Base-by-base conservation (phyloP, 2,329 filamentous ascomycete species). In the Alternaria arbusti region DNA sequence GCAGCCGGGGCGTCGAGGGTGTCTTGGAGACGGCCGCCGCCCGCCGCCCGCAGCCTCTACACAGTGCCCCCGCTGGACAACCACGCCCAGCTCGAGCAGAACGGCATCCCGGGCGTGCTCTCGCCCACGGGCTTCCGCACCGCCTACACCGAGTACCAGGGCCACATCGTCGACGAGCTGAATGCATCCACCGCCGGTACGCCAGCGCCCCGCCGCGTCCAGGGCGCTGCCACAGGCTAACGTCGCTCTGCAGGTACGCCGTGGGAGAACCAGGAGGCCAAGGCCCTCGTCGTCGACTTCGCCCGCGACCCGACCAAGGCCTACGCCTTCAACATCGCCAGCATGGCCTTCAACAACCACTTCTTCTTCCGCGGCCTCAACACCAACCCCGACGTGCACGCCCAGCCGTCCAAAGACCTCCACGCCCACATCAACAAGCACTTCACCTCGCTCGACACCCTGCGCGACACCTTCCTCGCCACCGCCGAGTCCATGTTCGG, bases 401-500 rank as follows among this genome's bases (percentile, higher is more conserved):
- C 75, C 54, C 44, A 61, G 10, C 76, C 76, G 71, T 57, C 70
- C 80, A 51, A 72, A 80, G 69, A 90, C 92, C 69, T 88, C 88
- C 63, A 76, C 82, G 70, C 76, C 61, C 85, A 87, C 60, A 88
- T 98, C 71, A 84, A 87, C 73, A 82, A 84, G 70, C 89, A 89
- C 74, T 98, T 97, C 84, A 91, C 91, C 77, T 93, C 90, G 73
- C 84, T 96, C 72, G 91, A 96, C 69, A 94, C 91, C 28, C 88
- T 99, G 63, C 89, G 89, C 77, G 86, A 86, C 72, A 92, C 96
- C 78, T 89, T 99, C 81, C 81, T 96, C 75, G 84, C 90, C 68
- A 96, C 91, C 44, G 95, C 95, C 62, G 86, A 88, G 70, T 87
- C 89, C 83, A 97, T 98, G 94, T 98, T 99, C 83, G 96, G 95